These are phyloP conservation scores for Calonectria crousiana DNA, from an alignment of 2,329 filamentous ascomycete species.

Conservation along the genomic window DNA sequence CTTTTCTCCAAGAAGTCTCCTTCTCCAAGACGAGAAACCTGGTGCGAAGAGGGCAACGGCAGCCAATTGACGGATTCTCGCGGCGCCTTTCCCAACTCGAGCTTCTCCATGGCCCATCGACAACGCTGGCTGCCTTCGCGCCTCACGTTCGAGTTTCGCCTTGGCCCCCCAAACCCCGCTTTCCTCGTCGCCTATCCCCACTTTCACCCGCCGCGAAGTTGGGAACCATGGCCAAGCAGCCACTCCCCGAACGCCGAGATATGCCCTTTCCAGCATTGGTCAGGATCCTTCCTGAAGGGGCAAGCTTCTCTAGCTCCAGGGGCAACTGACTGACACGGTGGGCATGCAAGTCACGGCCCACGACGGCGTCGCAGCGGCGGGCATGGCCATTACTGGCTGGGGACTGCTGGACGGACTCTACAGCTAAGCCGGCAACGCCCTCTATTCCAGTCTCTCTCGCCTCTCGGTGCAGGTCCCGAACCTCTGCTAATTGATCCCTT, in stretches of 20 bases:
- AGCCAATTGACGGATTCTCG: neutral
- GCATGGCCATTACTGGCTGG: neutral
- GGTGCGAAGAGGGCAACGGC: neutral
- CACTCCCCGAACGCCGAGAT: conserved; percentile 47
- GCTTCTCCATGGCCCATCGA: neutral
- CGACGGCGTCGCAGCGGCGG: neutral
- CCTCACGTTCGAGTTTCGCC: neutral
- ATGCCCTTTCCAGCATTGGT: conserved; percentile 36
- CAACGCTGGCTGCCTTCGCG: neutral
- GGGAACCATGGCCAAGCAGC: conserved; percentile 14
- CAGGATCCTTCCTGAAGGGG: conserved; percentile 37
- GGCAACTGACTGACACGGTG: conserved; percentile 1
- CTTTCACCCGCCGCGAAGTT: conserved; percentile 13
- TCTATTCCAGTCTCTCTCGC: neutral
- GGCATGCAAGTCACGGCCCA: conserved; percentile 7
- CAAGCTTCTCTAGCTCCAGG: conserved; percentile 29
- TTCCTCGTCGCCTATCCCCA: conserved; percentile 9
- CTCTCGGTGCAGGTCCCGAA: neutral
- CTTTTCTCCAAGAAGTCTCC: neutral
- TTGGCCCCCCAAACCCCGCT: conserved; percentile 1
- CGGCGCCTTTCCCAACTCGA: neutral
- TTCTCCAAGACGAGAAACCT: neutral
- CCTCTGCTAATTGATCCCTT: neutral
- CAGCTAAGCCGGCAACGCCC: neutral
- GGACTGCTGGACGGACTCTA: neutral